Evolutionary conservation across 768 basidiomycete species (phyloP).

Genomic region (Mycena metata): DNA sequence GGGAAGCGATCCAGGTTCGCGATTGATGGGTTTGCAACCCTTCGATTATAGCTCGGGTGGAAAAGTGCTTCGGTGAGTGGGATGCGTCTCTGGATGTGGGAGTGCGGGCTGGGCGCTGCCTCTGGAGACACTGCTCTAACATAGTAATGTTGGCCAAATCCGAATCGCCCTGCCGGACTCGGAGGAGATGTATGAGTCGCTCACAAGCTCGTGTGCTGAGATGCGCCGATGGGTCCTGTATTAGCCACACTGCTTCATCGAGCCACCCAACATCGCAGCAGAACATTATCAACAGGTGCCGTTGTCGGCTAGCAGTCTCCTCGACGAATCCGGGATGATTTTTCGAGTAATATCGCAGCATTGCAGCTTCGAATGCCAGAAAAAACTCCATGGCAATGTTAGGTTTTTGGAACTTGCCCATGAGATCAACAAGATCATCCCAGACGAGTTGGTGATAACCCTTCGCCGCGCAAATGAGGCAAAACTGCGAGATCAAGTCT

Average conservation of each 20-base stretch:
- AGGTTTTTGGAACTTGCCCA: slow-evolving; percentile 16
- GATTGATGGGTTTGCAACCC: slow-evolving; percentile 4
- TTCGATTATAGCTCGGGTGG: slow-evolving; percentile 23
- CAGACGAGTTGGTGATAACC: slow-evolving; percentile 34
- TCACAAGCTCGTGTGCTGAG: slow-evolving; percentile 5
- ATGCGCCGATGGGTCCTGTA: slow-evolving; percentile 19
- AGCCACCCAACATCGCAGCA: slow-evolving; percentile 37
- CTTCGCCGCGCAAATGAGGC: slow-evolving; percentile 34
- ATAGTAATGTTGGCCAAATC: slow-evolving; percentile 1
- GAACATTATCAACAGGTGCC: slow-evolving; percentile 29
- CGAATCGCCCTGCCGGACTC: not conserved
- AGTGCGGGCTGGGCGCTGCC: not conserved
- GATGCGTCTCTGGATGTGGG: not conserved
- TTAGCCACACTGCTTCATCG: slow-evolving; percentile 28
- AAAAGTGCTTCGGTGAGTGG: not conserved
- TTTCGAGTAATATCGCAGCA: slow-evolving; percentile 23
- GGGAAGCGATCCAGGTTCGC: slow-evolving; percentile 14
- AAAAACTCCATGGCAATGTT: slow-evolving; percentile 26
- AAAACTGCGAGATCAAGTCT: slow-evolving; percentile 27
- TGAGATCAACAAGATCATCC: slow-evolving; percentile 31
- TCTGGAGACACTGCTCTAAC: not conserved
- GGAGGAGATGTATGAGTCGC: slow-evolving; percentile 18
- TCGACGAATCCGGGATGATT: slow-evolving; percentile 17
- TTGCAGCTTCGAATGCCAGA: slow-evolving; percentile 27
- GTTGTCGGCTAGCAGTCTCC: slow-evolving; percentile 27